phyloP scores from a whole-genome alignment of 345 rosid species.

The Eucalyptus cloeziana region DNA sequence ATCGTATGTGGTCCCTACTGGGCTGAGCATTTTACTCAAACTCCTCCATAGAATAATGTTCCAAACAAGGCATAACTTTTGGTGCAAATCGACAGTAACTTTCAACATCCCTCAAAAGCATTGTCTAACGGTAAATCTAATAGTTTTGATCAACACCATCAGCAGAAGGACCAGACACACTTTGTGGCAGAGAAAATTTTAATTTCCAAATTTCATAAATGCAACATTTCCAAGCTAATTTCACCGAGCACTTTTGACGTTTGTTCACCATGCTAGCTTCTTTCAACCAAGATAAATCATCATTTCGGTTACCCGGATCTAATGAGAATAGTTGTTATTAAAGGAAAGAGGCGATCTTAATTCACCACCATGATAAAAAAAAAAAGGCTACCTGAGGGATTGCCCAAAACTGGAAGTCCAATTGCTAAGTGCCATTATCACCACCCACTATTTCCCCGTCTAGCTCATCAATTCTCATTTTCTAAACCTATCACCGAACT shows the following conservation, averaged over 20 bases:
- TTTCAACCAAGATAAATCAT: neutral
- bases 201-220: neutral
- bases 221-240: neutral
- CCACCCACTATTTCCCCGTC: neutral
- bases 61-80: neutral
- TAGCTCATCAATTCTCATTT: neutral
- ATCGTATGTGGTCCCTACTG: neutral
- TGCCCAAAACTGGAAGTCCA: neutral
- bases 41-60: neutral
- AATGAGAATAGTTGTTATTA: neutral
- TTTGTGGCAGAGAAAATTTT: neutral
- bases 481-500: neutral
- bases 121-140: neutral
- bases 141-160: neutral
- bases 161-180: neutral
- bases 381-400: neutral
- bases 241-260: neutral
- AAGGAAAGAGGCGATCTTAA: neutral
- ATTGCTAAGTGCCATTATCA: neutral
- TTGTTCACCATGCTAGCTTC: neutral
- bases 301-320: neutral
- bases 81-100: neutral
- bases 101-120: neutral
- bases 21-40: neutral
- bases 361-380: neutral